Evolutionary conservation across 768 basidiomycete genomes (phyloP).

Genomic region (Crassisporium funariophilum): DNA sequence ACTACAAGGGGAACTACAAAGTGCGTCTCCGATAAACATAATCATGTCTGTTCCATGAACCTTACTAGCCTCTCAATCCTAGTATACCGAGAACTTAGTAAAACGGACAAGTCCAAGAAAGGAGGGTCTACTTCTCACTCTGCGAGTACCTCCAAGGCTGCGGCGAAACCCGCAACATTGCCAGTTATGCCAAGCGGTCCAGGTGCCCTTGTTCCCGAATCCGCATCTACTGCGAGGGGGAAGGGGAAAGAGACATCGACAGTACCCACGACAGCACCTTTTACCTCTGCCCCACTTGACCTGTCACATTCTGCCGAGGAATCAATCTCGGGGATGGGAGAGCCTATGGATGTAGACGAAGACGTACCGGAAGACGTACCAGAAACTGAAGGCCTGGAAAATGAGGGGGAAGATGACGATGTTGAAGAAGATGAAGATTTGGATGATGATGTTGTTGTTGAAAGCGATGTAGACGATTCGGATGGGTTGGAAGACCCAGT

Average conservation of each 20-base stretch:
- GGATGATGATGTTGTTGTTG: constrained; percentile 38
- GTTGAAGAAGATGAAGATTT: constrained; percentile 42
- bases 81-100: constrained; percentile 70
- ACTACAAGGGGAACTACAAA: constrained; percentile 64
- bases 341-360: constrained; percentile 35
- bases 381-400: constrained; percentile 23
- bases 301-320: constrained; percentile 25
- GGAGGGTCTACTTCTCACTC: constrained; percentile 24
- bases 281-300: constrained; percentile 31
- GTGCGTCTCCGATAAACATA: constrained; percentile 43
- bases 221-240: constrained; percentile 29
- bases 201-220: too few relatives aligned
- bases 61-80: background rate
- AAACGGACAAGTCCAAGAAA: constrained; percentile 60
- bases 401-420: constrained; percentile 34
- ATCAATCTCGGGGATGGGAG: constrained; percentile 30
- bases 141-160: constrained; percentile 19
- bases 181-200: constrained; percentile 7
- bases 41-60: background rate
- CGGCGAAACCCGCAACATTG: background rate
- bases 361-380: constrained; percentile 32
- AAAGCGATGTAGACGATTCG: constrained; percentile 40
- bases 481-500: constrained; percentile 45
- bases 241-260: constrained; percentile 43
- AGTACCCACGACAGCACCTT: constrained; percentile 23